Evolutionary conservation across 2,329 filamentous ascomycete genomes (phyloP).

Genomic region (Cercospora zeina): DNA sequence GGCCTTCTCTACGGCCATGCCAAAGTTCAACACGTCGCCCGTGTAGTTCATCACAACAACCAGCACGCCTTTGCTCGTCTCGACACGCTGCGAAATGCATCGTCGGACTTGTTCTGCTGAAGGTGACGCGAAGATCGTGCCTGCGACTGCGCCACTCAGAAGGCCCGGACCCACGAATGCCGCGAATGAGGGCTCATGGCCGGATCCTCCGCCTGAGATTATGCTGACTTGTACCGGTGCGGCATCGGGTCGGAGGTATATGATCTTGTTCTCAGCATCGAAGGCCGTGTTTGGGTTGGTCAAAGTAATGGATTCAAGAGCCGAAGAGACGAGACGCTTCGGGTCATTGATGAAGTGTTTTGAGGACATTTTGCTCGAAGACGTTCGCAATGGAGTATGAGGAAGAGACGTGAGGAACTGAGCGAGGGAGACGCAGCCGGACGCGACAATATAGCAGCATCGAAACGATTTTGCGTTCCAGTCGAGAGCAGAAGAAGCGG

Average conservation of each 20-base stretch:
- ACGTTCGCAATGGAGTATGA: neutral
- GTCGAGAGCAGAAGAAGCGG: neutral
- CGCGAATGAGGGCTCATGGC: slow-evolving; percentile 86
- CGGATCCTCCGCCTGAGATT: slow-evolving; percentile 83
- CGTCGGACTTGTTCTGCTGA: slow-evolving; percentile 78
- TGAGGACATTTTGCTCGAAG: slow-evolving; percentile 19
- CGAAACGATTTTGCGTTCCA: neutral
- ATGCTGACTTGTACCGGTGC: slow-evolving; percentile 67
- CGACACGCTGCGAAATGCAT: slow-evolving; percentile 72
- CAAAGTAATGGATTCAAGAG: slow-evolving; percentile 73
- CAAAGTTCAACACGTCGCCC: slow-evolving; percentile 77
- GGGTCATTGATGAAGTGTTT: slow-evolving; percentile 93
- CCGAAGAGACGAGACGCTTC: slow-evolving; percentile 71
- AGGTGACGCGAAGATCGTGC: slow-evolving; percentile 82
- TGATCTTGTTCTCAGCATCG: slow-evolving; percentile 76
- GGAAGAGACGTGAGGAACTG: neutral
- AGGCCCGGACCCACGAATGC: slow-evolving; percentile 81
- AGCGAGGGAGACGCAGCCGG: neutral
- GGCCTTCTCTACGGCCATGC: slow-evolving; percentile 89
- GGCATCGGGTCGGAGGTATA: slow-evolving; percentile 69
- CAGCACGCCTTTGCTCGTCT: slow-evolving; percentile 70
- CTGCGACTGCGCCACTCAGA: slow-evolving; percentile 77
- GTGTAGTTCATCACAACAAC: slow-evolving; percentile 85
- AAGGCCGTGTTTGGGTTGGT: slow-evolving; percentile 82
- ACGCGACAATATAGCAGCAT: neutral